Percentiles rank a stretch among this genome's conserved stretches.
phyloP scores from a whole-genome alignment of 768 basidiomycete species.

The Pulveroboletus sp. region DNA sequence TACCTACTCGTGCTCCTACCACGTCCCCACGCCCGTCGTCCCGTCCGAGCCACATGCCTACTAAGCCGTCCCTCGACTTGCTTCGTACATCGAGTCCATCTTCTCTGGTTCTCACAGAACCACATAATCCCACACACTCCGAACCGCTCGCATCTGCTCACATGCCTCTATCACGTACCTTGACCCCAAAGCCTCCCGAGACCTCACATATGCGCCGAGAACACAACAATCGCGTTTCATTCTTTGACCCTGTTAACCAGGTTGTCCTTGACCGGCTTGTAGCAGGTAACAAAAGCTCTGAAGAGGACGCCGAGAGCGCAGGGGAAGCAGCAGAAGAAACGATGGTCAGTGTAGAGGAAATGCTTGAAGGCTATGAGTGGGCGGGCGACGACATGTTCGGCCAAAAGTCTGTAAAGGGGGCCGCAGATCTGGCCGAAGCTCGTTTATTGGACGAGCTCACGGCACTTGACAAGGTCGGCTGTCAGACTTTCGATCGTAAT shows the following conservation, averaged over 20 bases:
- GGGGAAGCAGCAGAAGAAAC: conserved; percentile 78
- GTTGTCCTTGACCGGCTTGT: conserved; percentile 67
- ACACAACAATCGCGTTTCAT: conserved; percentile 73
- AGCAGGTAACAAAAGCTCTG: conserved; percentile 38
- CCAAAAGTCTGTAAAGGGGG: conserved; percentile 58
- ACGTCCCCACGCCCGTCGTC: conserved; percentile 23
- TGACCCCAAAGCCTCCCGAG: conserved; percentile 32
- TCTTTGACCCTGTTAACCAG: conserved; percentile 79
- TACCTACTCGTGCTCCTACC: conserved; percentile 20
- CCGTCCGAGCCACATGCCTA: conserved; percentile 6
- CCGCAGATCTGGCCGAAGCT: conserved; percentile 90
- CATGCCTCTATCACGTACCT: conserved; percentile 26
- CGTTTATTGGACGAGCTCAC: conserved; percentile 83
- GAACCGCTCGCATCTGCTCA: conserved; percentile 16
- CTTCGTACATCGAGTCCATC: conserved; percentile 17
- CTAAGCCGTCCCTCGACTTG: conserved; percentile 19
- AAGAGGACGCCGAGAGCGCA: conserved; percentile 52
- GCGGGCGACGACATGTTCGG: conserved; percentile 73
- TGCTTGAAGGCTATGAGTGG: conserved; percentile 99
- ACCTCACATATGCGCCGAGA: conserved; percentile 39
- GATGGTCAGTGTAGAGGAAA: conserved; percentile 91
- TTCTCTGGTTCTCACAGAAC: conserved; percentile 5
- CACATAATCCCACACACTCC: conserved; percentile 14
- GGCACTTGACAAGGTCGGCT: conserved; percentile 84
- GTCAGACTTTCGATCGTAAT: neutral